Evolutionary conservation across 768 basidiomycete genomes (phyloP).

Genomic region (Megacollybia marginata): DNA sequence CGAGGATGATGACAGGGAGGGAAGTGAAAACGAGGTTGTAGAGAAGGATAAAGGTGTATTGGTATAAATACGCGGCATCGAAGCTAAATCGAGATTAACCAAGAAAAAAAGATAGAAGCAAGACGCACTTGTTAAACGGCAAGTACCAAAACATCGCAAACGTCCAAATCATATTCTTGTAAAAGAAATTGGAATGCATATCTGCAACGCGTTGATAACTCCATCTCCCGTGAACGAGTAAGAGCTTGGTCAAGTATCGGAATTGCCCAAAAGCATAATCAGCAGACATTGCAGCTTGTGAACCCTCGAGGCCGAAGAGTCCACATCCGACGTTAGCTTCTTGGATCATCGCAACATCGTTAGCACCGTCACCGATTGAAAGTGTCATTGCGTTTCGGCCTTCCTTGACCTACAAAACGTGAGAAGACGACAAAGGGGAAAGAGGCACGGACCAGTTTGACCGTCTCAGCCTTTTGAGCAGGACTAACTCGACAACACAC

Average conservation of each 20-base stretch:
- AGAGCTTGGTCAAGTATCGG: conserved; percentile 82
- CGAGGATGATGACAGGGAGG: conserved; percentile 83
- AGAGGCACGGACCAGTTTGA: conserved; percentile 62
- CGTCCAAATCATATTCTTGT: conserved; percentile 97
- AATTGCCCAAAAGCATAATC: conserved; percentile 99
- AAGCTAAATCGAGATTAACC: conserved; percentile 45
- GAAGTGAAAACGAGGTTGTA: conserved; percentile 94
- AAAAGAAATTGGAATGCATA: conserved; percentile 98
- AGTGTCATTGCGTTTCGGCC: conserved; percentile 94
- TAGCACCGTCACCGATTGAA: conserved; percentile 95
- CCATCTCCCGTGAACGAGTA: conserved; percentile 95
- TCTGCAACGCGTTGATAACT: conserved; percentile 94
- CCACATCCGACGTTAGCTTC: conserved; percentile 98
- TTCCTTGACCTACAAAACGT: conserved; percentile 70
- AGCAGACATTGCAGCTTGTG: conserved; percentile 98
- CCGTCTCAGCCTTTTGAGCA: conserved; percentile 95
- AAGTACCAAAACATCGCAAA: conserved; percentile 92
- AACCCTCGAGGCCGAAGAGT: conserved; percentile 88
- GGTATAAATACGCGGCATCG: conserved; percentile 90
- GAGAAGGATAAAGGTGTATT: conserved; percentile 89
- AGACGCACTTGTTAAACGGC: conserved; percentile 71
- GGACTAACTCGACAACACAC: conserved; percentile 98
- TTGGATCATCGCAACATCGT: conserved; percentile 99
- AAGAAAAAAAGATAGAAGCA: conserved; percentile 1
- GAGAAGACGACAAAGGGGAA: conserved; percentile 4